Conservation (phyloP, 768 basidiomycete genomes). For the Tubosaeta sp. region DNA sequence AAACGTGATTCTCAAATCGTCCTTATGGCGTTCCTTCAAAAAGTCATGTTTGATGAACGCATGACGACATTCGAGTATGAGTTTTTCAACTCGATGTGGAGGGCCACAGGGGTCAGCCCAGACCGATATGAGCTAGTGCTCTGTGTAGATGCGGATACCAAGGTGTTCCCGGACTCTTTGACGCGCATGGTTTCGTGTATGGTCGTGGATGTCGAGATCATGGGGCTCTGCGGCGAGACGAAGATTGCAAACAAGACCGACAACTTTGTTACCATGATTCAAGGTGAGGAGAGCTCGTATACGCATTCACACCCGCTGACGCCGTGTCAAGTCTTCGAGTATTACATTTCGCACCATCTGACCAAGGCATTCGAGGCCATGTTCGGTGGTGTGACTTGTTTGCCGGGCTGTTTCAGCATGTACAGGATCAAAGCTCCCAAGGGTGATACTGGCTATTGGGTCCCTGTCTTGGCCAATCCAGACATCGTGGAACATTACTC, state of each 20-base stretch:
- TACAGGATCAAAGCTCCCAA: constrained; percentile 99
- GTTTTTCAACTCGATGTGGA: constrained; percentile 98
- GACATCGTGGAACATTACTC: constrained; percentile 99
- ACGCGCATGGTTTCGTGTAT: constrained; percentile 95
- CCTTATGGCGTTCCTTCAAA: constrained; percentile 96
- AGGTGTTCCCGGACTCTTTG: constrained; percentile 97
- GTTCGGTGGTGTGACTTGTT: constrained; percentile 99
- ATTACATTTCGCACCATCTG: constrained; percentile 99
- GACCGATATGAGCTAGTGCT: constrained; percentile 94
- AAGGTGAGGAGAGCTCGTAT: constrained; percentile 59
- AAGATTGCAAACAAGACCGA: constrained; percentile 99
- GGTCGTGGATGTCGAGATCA: constrained; percentile 96
- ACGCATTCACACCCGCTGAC: constrained; percentile 6
- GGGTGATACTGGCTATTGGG: constrained; percentile 94
- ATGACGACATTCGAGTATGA: constrained; percentile 99
- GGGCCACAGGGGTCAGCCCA: constrained; percentile 90
- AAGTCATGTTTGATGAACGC: constrained; percentile 99
- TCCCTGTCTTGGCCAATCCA: constrained; percentile 96
- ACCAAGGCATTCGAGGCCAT: constrained; percentile 99
- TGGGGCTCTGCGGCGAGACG: constrained; percentile 99
- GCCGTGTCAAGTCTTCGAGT: constrained; percentile 79
- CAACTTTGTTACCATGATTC: constrained; percentile 99
- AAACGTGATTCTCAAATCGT: constrained; percentile 99
- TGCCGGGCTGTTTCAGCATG: constrained; percentile 99
- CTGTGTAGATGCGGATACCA: constrained; percentile 97